These are phyloP conservation scores for Fusarium floridanum DNA, from an alignment of 2,329 filamentous ascomycete species.

Conservation along the genomic window DNA sequence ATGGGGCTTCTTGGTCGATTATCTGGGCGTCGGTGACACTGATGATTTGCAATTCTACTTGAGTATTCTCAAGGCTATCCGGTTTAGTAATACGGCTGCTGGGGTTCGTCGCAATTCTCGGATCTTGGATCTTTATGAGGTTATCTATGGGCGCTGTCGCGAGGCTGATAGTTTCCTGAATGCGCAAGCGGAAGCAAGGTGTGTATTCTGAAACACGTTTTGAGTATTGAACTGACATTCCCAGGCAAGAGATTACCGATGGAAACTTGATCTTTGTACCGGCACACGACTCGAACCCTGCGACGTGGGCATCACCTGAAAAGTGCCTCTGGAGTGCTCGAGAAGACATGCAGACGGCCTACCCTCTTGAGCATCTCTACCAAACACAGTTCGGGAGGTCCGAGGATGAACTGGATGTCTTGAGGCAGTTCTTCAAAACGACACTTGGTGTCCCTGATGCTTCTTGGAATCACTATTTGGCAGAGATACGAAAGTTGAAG, in stretches of 20 bases:
- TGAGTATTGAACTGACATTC: background rate
- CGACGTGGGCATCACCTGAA: conserved; percentile 17
- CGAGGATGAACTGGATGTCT: conserved; percentile 18
- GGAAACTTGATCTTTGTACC: conserved; percentile 30
- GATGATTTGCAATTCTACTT: conserved; percentile 39
- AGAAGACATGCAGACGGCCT: conserved; percentile 33
- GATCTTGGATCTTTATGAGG: conserved; percentile 38
- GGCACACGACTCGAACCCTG: background rate
- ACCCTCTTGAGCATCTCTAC: conserved; percentile 34
- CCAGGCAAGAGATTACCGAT: conserved; percentile 10
- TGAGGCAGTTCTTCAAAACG: conserved; percentile 36
- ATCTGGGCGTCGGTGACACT: conserved; percentile 28
- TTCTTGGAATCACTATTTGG: conserved; percentile 30
- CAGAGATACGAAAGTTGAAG: conserved; percentile 33
- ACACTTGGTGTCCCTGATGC: conserved; percentile 20
- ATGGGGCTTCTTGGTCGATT: conserved; percentile 40
- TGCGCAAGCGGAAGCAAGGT: conserved; percentile 20
- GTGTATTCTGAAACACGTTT: background rate
- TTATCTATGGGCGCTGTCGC: conserved; percentile 29
- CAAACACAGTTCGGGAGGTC: conserved; percentile 9
- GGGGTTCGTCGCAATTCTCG: conserved; percentile 13
- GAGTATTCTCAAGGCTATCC: conserved; percentile 21
- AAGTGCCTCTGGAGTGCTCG: conserved; percentile 33
- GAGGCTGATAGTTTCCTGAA: conserved; percentile 25
- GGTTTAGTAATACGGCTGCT: background rate